Evolutionary conservation across 2,329 filamentous ascomycete species (phyloP), one percentile per base, ranked within the genome.

Genomic region (Pseudogymnoascus sp.): DNA sequence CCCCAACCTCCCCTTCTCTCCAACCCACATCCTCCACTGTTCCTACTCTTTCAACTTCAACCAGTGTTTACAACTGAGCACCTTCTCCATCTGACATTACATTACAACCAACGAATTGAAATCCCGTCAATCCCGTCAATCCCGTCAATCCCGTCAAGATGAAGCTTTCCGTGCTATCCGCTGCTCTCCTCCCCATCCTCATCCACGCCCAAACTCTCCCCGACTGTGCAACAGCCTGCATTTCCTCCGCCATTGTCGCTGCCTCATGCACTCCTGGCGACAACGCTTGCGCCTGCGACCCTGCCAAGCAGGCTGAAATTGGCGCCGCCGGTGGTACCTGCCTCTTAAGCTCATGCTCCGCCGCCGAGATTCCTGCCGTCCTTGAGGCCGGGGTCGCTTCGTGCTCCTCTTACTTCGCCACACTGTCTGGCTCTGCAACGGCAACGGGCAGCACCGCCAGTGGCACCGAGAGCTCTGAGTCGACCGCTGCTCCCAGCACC

Each of bases 121-220:
- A 4, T 52, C 15, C n/a, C 10, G 9, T 52, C 45, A 52, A 19
- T n/a, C n/a, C n/a, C n/a, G n/a, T n/a, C n/a, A n/a, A n/a, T n/a
- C n/a, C n/a, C n/a, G n/a, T n/a, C 15, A 19, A 4, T 52, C 15
- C n/a, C 10, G 9, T 52, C 45, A 52, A 19, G 19, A 52, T 52
- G 45, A 52, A 52, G 45, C 45, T 52, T 30, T 52, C 45, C 26
- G n/a, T 52, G n/a, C n/a, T 52, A 52, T 52, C 45, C 26, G 45
- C 15, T n/a, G 15, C 10, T 30, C 45, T 52, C 45, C 23, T 52
- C 4, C 45, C 45, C 45, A 26, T 52, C 10, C 26, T 52, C 26
- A 52, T 52, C 45, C 45, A 52, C n/a, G 45, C 45, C 26, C 45
- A 52, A 30, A 4, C 45, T 5, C 30, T 52, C 10, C 45, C 45